phyloP scores from a whole-genome alignment of 1,284 basidiomycete species.

The Exobasidium rhododendri region DNA sequence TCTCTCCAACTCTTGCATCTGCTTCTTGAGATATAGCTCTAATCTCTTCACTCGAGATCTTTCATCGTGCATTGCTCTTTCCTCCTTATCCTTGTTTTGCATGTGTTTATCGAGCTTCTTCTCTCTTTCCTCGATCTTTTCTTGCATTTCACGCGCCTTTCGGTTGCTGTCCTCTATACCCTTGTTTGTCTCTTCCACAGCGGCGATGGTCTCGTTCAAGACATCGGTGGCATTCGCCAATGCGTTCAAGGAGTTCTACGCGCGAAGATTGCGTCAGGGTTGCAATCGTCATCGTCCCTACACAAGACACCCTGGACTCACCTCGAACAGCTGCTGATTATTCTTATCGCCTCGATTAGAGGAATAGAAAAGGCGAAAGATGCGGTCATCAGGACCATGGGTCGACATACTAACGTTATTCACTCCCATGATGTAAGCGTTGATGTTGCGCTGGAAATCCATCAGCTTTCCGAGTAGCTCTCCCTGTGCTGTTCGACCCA shows the following conservation, averaged over 20 bases:
- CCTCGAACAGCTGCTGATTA: background rate
- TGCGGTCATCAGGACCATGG: constrained; percentile 3
- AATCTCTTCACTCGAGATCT: background rate
- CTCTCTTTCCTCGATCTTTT: background rate
- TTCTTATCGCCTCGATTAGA: background rate
- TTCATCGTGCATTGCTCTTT: constrained; percentile 5
- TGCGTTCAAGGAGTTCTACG: background rate
- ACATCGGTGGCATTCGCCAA: background rate
- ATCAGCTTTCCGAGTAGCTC: constrained; percentile 7
- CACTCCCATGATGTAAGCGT: constrained; percentile 9
- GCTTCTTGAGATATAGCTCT: constrained; percentile 5
- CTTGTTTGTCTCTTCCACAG: background rate
- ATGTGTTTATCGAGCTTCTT: background rate
- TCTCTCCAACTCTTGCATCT: background rate
- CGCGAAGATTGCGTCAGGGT: background rate
- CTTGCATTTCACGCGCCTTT: background rate
- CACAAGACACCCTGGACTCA: background rate
- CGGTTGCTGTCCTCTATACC: background rate
- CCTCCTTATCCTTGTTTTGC: background rate
- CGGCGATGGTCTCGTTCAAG: background rate
- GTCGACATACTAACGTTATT: constrained; percentile 11
- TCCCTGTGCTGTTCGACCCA: constrained; percentile 1
- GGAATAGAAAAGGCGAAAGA: constrained; percentile 7
- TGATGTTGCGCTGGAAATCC: constrained; percentile 10
- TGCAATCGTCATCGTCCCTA: background rate